phyloP scores from a whole-genome alignment of 2,329 filamentous ascomycete species.

The Alternaria sp. region DNA sequence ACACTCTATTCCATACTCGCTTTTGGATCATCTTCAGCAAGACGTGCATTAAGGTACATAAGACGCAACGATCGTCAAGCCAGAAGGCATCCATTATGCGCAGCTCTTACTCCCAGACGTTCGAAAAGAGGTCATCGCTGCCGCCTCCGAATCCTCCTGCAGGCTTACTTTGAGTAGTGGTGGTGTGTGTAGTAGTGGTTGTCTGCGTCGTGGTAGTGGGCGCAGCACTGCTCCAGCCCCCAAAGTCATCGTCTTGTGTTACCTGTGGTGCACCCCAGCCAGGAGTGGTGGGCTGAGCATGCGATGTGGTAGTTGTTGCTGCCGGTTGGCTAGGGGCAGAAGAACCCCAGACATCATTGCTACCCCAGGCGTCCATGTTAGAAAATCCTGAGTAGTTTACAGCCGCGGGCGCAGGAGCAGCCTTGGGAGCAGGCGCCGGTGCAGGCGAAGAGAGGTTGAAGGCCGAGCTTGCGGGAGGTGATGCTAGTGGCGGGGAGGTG shows the following conservation, averaged over 20 bases:
- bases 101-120: conserved; percentile 80
- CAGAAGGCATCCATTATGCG: not conserved
- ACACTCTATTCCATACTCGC: not conserved
- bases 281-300: conserved; percentile 56
- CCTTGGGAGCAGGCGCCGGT: conserved; percentile 42
- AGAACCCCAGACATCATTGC: conserved; percentile 80
- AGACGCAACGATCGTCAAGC: not conserved
- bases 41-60: not conserved
- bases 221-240: conserved; percentile 85
- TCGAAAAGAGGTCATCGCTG: conserved; percentile 87
- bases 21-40: not conserved
- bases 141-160: conserved; percentile 63
- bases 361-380: conserved; percentile 81
- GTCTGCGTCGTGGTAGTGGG: conserved; percentile 62
- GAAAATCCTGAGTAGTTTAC: conserved; percentile 55
- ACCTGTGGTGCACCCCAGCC: conserved; percentile 69
- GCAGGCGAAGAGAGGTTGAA: conserved; percentile 65
- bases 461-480: conserved; percentile 66
- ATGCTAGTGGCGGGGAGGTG: conserved; percentile 39
- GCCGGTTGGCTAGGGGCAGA: conserved; percentile 64
- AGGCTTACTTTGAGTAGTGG: conserved; percentile 52
- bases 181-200: conserved; percentile 45
- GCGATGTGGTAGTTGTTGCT: conserved; percentile 41
- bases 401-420: conserved; percentile 42
- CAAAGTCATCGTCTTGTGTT: conserved; percentile 91